Evolutionary conservation across 2,329 filamentous ascomycete species (phyloP), one percentile per base, ranked within the genome.

Genomic region (Gremmenia infestans): DNA sequence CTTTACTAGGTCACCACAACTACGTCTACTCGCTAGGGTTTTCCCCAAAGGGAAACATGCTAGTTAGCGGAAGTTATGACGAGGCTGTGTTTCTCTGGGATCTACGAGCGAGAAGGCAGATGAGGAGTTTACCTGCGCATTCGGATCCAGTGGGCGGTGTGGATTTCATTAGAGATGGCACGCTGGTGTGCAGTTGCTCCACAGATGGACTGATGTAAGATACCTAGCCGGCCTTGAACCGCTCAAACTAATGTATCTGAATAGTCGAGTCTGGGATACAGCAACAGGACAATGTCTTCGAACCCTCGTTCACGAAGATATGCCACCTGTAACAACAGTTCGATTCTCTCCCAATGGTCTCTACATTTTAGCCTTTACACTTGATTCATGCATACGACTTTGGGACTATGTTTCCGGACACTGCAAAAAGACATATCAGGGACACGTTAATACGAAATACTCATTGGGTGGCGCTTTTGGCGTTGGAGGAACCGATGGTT

Each of bases 41-140:
- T 72, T 93, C 90, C n/a, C 94, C 94, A 1, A 97, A 97, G 72
- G 94, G 94, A 23, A 99, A 99, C 69, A 96, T 97, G 69, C 81
- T 99, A 36, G 94, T 92, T 15, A 95, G 89, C 63, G 94, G 94
- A 12, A 95, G 89, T 61, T 97, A 97, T 73, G 94, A 99, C 64
- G 94, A 99, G 76, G 94, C 94, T 4, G 91, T 99, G 0, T 97
- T 96, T 62, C 74, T 99, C 5, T 99, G 94, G 94, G 94, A 99
- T 71, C 89, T 97, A 14, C 82, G 94, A 14, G 90, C 91, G 0
- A 92, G 91, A 0, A 80, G 87, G 22, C 78, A 94, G 36, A 96
- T 99, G 91, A 83, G 91, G 53, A 92, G 88, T 60, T 74, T 99
- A 39, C 94, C 94, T 1, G 94, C 94, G 2, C 94, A 99, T 68